Evolutionary conservation across 352 stramenopile species (phyloP), one percentile per base, ranked within the genome.

Genomic region (Phytophthora boehmeriae): DNA sequence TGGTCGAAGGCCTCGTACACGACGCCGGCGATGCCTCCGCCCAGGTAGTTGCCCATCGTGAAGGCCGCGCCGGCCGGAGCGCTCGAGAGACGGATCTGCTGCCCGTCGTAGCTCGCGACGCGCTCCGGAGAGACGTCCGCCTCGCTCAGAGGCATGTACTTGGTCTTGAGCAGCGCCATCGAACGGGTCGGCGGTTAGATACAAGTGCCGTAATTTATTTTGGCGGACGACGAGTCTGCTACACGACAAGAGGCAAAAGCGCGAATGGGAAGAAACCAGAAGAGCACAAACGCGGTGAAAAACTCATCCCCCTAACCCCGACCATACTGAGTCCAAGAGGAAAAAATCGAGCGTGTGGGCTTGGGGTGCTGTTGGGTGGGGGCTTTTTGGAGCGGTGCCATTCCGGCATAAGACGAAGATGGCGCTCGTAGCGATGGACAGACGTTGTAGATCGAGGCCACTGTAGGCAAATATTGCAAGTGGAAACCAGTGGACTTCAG

Each of bases 1-100:
- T 79, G 70, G 66, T 96, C 90, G 47, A 89, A 90, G 0, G 88
- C 89, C 59, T 98, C 93, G 68, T 98, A 98, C 8, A 98, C 93
- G 36, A 96, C 90, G 55, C 93, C 93, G 0, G 93, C 92, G 60
- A 97, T 95, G 52, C 93, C 93, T 25, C 92, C 90, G 48, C 93
- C 93, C 6, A 98, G 72, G 60, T 97, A 98, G 61, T 97, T 97
- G 38, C 91, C 93, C 71, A 98, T 83, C 35, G 77, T 73, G 65
- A 94, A 97, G 20, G 68, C 68, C 28, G 39, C 65, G 32, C 30
- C 55, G 47, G 52, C 56, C 0, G 67, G 63, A 47, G 53, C 30
- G 30, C 67, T 50, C 4, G 54, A 63, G 6, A 93, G 71, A 43
- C 79, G 83, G 51, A 96, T 78, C 59, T 78, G 72, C 68, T 96